A percentile compares a stretch with the other conserved stretches of the same genome.
Conservation (phyloP, 1,139 yeast genomes). For the Kodamaea derodonti region DNA sequence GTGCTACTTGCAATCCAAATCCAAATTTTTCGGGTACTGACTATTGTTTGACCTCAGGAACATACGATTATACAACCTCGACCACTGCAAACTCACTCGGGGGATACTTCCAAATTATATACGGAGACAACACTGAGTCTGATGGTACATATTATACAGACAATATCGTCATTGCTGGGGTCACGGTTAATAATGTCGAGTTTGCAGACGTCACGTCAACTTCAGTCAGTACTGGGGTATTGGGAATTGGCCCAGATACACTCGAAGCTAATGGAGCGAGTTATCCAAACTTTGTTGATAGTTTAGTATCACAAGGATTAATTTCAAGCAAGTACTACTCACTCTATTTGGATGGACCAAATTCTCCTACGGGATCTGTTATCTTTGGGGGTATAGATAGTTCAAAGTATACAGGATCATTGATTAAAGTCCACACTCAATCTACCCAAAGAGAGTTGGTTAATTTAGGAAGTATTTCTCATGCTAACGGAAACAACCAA, state of each 20-base stretch:
- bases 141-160: constrained; percentile 17
- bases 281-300: constrained; percentile 19
- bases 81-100: constrained; percentile 5
- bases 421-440: constrained; percentile 13
- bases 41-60: constrained; percentile 6
- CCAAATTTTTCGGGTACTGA: background rate
- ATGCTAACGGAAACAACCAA: constrained; percentile 4
- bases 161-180: constrained; percentile 11
- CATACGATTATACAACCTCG: constrained; percentile 9
- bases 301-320: constrained; percentile 16
- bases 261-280: constrained; percentile 8
- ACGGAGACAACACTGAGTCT: constrained; percentile 14
- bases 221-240: constrained; percentile 10
- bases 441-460: constrained; percentile 1
- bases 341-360: constrained; percentile 15
- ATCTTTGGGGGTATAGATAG: constrained; percentile 20
- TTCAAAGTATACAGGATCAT: constrained; percentile 15
- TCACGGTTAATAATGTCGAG: constrained; percentile 12
- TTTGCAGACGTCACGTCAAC: constrained; percentile 20
- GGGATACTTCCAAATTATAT: constrained; percentile 10
- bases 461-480: constrained; percentile 1
- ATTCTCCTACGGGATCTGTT: constrained; percentile 14
- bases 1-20: background rate
- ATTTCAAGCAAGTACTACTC: constrained; percentile 18
- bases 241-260: constrained; percentile 16